Evolutionary conservation across 2,329 filamentous ascomycete species (phyloP).

Genomic region (Endocalyx cinctus): DNA sequence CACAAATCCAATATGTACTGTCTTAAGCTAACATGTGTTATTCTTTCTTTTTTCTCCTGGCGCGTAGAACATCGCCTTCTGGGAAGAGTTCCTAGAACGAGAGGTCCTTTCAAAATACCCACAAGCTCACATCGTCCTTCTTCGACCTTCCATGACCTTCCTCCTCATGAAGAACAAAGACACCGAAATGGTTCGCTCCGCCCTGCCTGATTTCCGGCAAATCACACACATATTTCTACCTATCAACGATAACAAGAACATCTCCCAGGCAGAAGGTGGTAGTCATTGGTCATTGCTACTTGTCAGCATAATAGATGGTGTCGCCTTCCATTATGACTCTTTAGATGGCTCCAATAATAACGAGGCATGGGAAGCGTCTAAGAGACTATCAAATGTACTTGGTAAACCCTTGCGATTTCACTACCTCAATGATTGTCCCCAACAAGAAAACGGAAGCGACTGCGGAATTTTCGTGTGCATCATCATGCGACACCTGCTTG

Average conservation of each 20-base stretch:
- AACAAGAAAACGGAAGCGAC: constrained; percentile 88
- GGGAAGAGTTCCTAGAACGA: constrained; percentile 94
- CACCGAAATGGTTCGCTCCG: constrained; percentile 53
- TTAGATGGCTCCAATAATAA: constrained; percentile 69
- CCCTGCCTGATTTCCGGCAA: constrained; percentile 72
- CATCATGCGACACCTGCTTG: constrained; percentile 87
- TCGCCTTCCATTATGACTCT: constrained; percentile 96
- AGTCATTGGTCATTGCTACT: constrained; percentile 93
- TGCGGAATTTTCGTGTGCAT: constrained; percentile 96
- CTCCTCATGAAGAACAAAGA: constrained; percentile 74
- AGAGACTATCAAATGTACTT: constrained; percentile 66
- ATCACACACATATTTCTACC: constrained; percentile 94
- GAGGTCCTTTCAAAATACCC: constrained; percentile 79
- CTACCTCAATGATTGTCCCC: constrained; percentile 77
- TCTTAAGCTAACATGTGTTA: no score
- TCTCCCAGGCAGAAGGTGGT: constrained; percentile 76
- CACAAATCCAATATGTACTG: constrained; percentile 8
- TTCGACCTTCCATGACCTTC: constrained; percentile 89
- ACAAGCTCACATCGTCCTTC: constrained; percentile 79
- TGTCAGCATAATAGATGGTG: constrained; percentile 80
- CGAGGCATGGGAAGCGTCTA: constrained; percentile 66
- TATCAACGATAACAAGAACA: constrained; percentile 81
- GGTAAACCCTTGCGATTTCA: constrained; percentile 66
- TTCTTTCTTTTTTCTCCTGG: constrained; percentile 1
- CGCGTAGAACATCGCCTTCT: constrained; percentile 83